Conservation (phyloP, 495 filamentous ascomycete genomes). For the Amorphotheca resinae region DNA sequence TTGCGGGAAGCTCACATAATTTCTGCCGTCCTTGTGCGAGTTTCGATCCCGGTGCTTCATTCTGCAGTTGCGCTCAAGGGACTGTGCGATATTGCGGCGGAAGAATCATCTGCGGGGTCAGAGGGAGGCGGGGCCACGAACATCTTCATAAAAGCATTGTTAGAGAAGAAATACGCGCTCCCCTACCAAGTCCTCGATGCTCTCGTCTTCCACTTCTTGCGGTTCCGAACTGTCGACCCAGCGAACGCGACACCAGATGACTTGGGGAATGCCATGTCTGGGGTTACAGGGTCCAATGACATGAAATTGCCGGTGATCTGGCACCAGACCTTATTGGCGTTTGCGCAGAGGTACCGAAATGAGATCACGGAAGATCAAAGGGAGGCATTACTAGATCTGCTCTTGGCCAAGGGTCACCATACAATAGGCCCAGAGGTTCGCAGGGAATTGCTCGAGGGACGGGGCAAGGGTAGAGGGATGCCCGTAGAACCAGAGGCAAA, state of each 20-base stretch:
- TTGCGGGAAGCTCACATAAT: constrained; percentile 86
- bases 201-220: constrained; percentile 89
- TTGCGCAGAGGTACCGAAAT: constrained; percentile 88
- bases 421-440: constrained; percentile 84
- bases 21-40: constrained; percentile 64
- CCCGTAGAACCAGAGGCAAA: constrained; percentile 38
- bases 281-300: constrained; percentile 35
- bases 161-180: constrained; percentile 95
- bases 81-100: constrained; percentile 84
- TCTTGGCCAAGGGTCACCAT: constrained; percentile 78
- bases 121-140: constrained; percentile 79
- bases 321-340: constrained; percentile 76
- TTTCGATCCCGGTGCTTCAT: constrained; percentile 76
- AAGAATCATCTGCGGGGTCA: constrained; percentile 56
- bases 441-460: constrained; percentile 78
- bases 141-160: constrained; percentile 77
- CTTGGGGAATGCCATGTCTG: constrained; percentile 31
- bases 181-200: constrained; percentile 92
- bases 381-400: constrained; percentile 78
- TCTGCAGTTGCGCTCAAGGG: constrained; percentile 84
- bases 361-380: constrained; percentile 88
- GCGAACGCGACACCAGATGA: constrained; percentile 28
- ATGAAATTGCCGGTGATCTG: constrained; percentile 71
- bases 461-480: constrained; percentile 78
- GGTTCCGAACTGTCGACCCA: constrained; percentile 54